A percentile compares a stretch with the other conserved stretches of the same genome.
Conservation (phyloP, 2,329 filamentous ascomycete genomes). For the Colletotrichum sp. region DNA sequence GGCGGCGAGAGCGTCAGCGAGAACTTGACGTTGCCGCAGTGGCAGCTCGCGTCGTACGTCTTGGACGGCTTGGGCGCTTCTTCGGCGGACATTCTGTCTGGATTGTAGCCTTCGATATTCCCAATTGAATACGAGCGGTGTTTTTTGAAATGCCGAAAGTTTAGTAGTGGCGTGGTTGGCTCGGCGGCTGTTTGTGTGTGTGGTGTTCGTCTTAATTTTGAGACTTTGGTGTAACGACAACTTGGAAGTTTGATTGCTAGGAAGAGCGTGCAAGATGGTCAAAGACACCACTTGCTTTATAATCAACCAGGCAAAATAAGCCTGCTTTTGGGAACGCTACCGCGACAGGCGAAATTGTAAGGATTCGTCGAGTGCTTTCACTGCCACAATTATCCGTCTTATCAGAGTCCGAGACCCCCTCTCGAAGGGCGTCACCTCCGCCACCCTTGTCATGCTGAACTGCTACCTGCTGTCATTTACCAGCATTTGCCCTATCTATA, state of each 20-base stretch:
- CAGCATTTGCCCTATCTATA: background rate
- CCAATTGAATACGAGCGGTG: background rate
- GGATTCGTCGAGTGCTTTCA: background rate
- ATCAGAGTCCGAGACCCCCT: background rate
- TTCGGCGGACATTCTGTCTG: constrained; percentile 16
- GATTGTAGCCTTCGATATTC: background rate
- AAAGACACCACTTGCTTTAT: background rate
- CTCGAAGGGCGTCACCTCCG: background rate
- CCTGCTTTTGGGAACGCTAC: background rate
- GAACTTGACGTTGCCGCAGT: constrained; percentile 57
- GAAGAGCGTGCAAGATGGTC: background rate
- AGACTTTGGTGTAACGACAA: background rate
- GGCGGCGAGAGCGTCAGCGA: constrained; percentile 53
- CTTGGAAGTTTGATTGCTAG: background rate
- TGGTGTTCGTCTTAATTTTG: background rate
- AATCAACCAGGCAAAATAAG: background rate
- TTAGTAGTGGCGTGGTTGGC: background rate
- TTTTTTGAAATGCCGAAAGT: background rate
- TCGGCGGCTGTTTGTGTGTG: background rate
- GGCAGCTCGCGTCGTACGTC: constrained; percentile 55
- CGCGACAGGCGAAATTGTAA: background rate
- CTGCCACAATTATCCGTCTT: background rate
- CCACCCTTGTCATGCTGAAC: background rate
- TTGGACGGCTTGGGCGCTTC: constrained; percentile 26
- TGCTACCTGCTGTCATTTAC: background rate